These are phyloP conservation scores for Aphanomyces euteiches DNA, from an alignment of 352 stramenopile genomes.

Conservation along the genomic window DNA sequence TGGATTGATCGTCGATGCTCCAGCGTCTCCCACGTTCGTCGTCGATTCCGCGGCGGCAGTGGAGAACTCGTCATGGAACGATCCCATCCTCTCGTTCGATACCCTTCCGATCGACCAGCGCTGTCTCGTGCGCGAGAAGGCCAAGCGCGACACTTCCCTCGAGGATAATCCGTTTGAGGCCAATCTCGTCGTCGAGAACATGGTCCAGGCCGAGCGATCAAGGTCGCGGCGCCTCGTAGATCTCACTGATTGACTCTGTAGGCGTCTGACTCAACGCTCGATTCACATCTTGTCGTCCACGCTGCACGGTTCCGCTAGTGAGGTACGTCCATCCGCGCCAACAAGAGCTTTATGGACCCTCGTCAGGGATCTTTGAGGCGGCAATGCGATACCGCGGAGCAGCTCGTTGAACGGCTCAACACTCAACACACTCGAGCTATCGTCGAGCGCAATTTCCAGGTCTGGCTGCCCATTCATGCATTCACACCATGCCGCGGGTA, in stretches of 20 bases:
- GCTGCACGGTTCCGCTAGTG: background rate
- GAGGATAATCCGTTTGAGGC: conserved; percentile 12
- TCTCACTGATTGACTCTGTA: background rate
- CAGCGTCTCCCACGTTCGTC: background rate
- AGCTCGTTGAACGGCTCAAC: conserved; percentile 12
- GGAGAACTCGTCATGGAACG: conserved; percentile 6
- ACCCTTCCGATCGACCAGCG: conserved; percentile 16
- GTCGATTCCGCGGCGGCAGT: background rate
- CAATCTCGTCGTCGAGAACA: conserved; percentile 11
- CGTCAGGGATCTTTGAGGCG: background rate
- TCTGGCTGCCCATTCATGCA: background rate
- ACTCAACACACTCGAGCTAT: conserved; percentile 12
- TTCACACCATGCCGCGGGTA: background rate
- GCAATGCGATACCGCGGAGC: background rate
- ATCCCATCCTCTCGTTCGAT: conserved; percentile 11
- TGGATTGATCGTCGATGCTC: background rate
- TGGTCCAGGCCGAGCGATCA: conserved; percentile 24
- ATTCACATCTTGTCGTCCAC: conserved; percentile 6
- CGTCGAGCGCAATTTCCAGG: conserved; percentile 15
- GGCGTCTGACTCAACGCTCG: conserved; percentile 19
- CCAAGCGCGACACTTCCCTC: conserved; percentile 11
- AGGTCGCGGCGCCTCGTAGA: background rate
- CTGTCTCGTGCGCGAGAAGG: conserved; percentile 19
- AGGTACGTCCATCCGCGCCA: background rate
- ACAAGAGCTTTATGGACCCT: too few species aligned